Evolutionary conservation across 1,139 yeast species (phyloP), one percentile per base, ranked within the genome.

Genomic region (Taphrina flavorubra): DNA sequence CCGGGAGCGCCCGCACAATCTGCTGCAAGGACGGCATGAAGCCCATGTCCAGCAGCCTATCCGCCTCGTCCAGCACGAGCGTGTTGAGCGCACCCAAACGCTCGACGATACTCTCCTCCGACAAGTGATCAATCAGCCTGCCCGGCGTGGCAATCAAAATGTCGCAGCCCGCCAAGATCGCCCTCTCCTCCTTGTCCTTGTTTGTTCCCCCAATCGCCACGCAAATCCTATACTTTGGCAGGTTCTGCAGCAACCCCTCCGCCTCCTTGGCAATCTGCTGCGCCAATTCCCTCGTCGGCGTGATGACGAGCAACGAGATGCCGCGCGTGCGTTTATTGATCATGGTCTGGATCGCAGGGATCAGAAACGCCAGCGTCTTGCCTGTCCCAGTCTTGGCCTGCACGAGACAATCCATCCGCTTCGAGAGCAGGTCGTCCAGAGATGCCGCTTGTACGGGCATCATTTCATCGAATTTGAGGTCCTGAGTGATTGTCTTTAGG

Each of bases 331-430:
- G 90, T 79, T 96, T 84, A 20, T 96, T 87, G 77, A 92, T 89
- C 71, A 94, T 82, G 80, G 92, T 81, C 80, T 94, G 99, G 72
- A 95, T 87, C 57, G 98, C 97, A 14, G 99, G 99, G 71, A 94
- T 84, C 75, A 95, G 83, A 76, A 95, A 94, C 6, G 99, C 98
- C 72, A 95, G 83, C 0, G 99, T 94, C 80, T 94, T 94, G 78
- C 99, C 99, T 0, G 97, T 92, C 59, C 99, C 99, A 1, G 99
- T 94, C 81, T 94, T 92, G 69, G 99, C 99, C 66, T 97, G 97
- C 73, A 97, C 98, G 69, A 92, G 84, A 36, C 92, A 97, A 80
- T 92, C 98, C 75, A 92, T 86, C 6, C 94, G 96, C 58, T 98
- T 98, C 0, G 97, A 97, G 73, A 92, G 81, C 72, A 94, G 82